Evolutionary conservation across 768 basidiomycete genomes (phyloP).

Genomic region (Daedaleopsis sinensis): DNA sequence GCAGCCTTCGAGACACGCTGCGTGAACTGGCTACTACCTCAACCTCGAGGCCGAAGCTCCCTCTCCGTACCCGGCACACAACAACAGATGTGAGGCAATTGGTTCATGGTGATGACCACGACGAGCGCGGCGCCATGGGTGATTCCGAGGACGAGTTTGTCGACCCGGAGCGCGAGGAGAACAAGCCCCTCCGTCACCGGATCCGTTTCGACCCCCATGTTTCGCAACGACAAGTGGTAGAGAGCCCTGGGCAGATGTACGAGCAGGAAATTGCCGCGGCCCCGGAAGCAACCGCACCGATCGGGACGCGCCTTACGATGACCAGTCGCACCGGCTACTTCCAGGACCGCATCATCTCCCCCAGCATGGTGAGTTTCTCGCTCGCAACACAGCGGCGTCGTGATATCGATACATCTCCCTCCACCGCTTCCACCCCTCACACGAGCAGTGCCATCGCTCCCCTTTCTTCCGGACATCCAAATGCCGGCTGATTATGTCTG

Average conservation of each 20-base stretch:
- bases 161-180: constrained; percentile 56
- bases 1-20: constrained; percentile 36
- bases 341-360: constrained; percentile 91
- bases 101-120: constrained; percentile 15
- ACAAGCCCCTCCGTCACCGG: constrained; percentile 74
- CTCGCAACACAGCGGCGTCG: constrained; percentile 3
- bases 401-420: background rate
- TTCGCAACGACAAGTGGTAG: background rate
- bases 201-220: constrained; percentile 49
- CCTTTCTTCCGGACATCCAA: background rate
- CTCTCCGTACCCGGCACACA: constrained; percentile 4
- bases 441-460: background rate
- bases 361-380: constrained; percentile 81
- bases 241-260: constrained; percentile 1
- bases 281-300: constrained; percentile 43
- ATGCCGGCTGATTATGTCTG: constrained; percentile 12
- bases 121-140: constrained; percentile 54
- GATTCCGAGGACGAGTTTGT: constrained; percentile 49
- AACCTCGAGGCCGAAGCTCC: constrained; percentile 18
- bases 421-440: background rate
- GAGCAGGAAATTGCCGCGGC: background rate
- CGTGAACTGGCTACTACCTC: constrained; percentile 16
- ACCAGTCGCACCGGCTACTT: constrained; percentile 93
- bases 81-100: constrained; percentile 5
- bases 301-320: constrained; percentile 92